Conservation (phyloP, 805 yeast species). For the Wickerhamomyces bisporus region DNA sequence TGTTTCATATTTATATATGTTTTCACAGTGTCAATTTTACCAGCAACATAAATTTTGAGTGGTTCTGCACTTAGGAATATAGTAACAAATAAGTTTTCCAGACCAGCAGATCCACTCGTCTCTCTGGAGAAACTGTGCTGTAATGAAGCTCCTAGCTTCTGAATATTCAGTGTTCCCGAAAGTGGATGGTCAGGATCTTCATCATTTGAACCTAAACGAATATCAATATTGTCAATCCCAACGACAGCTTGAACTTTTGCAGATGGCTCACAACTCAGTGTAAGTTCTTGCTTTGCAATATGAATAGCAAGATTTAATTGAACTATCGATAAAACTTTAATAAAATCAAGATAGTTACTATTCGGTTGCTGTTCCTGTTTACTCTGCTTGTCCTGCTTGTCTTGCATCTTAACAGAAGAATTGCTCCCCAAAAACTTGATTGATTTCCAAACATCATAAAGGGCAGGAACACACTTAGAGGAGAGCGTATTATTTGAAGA, state of each 20-base stretch:
- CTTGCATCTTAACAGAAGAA: background rate
- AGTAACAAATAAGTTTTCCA: conserved; percentile 43
- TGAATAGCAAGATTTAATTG: conserved; percentile 59
- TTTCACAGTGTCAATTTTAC: conserved; percentile 47
- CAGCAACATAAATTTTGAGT: conserved; percentile 42
- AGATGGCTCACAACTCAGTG: conserved; percentile 86
- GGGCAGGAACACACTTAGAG: conserved; percentile 75
- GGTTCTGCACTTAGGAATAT: conserved; percentile 41
- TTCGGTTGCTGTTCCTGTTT: conserved; percentile 4
- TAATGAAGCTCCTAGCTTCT: conserved; percentile 61
- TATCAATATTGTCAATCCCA: conserved; percentile 61
- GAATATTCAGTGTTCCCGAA: conserved; percentile 42
- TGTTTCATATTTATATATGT: conserved; percentile 76
- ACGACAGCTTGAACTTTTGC: conserved; percentile 89
- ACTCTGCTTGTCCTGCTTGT: background rate
- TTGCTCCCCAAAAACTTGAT: conserved; percentile 42
- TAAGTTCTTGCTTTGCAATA: conserved; percentile 68
- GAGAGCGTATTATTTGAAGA: conserved; percentile 67
- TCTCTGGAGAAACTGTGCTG: conserved; percentile 92
- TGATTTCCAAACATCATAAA: conserved; percentile 52
- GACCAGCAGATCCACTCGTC: conserved; percentile 63
- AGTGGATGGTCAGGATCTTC: conserved; percentile 35
- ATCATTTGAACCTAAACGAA: conserved; percentile 50
- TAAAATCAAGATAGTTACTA: conserved; percentile 29
- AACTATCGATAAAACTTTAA: conserved; percentile 44